Base-by-base conservation (phyloP, 1,139 yeast species). In the Saccharomyces hybrid region DNA sequence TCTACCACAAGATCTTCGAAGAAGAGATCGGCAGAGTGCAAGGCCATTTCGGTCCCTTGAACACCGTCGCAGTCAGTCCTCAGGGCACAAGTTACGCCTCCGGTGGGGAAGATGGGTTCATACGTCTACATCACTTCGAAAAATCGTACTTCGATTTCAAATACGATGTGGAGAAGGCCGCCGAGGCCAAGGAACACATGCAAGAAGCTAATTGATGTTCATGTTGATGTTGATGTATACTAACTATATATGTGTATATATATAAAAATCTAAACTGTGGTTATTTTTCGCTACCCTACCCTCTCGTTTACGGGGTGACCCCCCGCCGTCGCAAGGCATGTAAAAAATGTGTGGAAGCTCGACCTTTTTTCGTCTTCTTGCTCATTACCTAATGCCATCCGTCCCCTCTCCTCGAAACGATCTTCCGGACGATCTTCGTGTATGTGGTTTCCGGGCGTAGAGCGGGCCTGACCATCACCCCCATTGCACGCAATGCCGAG, bases 21-120 rank as follows among this genome's bases (percentile, higher is more conserved):
- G 98, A 93, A 70, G 98, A 91, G 73, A 84, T 93, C 65, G 99
- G 99, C 62, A 86, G 97, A 75, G 95, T 93, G 55, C 88, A 88
- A 75, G 99, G 99, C 58, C 99, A 95, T 78, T 93, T 93, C 80
- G 99, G 99, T 78, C 99, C 99, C 52, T 82, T 93, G 69, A 93
- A 95, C 76, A 84, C 89, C 60, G 80, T 95, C 60, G 96, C 96
- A 47, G 88, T 89, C 55, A 96, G 90, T 73, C 99, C 99, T 58
- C 87, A 84, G 67, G 99, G 99, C 56, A 82, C 86, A 49, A 88
- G 95, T 50, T 93, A 88, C 73, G 93, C 95, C 34, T 86, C 96
- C 62, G 99, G 99, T 57, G 96, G 97, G 70, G 99, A 93, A 79
- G 99, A 93, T 77, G 99, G 98, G 73, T 88, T 84, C 67, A 87